Conservation (phyloP, 106 monocot species). For the Gastrodia elata region DNA sequence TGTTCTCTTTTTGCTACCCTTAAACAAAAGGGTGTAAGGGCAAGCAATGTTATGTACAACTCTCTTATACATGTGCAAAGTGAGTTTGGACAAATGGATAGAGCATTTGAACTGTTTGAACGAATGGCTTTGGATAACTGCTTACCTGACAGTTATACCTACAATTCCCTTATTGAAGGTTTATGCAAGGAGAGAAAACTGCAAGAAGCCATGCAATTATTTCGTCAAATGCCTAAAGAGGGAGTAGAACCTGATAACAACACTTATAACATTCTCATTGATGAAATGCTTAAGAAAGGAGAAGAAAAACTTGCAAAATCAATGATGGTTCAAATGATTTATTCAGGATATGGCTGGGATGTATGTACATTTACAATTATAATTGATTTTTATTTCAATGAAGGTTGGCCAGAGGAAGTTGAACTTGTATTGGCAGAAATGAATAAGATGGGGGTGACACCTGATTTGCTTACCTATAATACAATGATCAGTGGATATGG, state of each 20-base stretch:
- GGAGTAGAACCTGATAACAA: slow-evolving; percentile 7
- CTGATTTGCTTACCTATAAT: slow-evolving; percentile 18
- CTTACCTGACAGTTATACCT: slow-evolving; percentile 10
- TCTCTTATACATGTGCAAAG: slow-evolving; percentile 9
- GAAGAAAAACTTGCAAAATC: slow-evolving; percentile 7
- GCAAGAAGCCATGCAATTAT: slow-evolving; percentile 1
- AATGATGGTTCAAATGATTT: slow-evolving; percentile 15
- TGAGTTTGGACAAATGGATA: slow-evolving; percentile 9
- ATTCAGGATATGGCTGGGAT: slow-evolving; percentile 12
- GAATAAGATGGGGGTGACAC: slow-evolving; percentile 5
- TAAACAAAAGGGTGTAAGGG: not conserved
- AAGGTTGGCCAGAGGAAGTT: slow-evolving; percentile 16
- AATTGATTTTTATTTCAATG: slow-evolving; percentile 12
- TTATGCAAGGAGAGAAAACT: slow-evolving; percentile 14
- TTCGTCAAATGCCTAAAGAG: slow-evolving; percentile 5
- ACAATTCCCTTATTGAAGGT: slow-evolving; percentile 13
- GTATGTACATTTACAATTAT: slow-evolving; percentile 11
- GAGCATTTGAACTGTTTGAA: slow-evolving; percentile 6
- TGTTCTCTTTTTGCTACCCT: slow-evolving; percentile 8
- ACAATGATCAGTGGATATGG: slow-evolving; percentile 15
- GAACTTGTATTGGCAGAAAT: slow-evolving; percentile 12
- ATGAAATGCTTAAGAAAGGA: slow-evolving; percentile 12
- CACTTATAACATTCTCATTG: slow-evolving; percentile 17
- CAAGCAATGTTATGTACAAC: slow-evolving; percentile 14
- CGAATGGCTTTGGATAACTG: slow-evolving; percentile 11